Percentiles rank a stretch among this genome's conserved stretches.
Conservation (phyloP, 805 yeast species). For the Pichia membranifaciens region DNA sequence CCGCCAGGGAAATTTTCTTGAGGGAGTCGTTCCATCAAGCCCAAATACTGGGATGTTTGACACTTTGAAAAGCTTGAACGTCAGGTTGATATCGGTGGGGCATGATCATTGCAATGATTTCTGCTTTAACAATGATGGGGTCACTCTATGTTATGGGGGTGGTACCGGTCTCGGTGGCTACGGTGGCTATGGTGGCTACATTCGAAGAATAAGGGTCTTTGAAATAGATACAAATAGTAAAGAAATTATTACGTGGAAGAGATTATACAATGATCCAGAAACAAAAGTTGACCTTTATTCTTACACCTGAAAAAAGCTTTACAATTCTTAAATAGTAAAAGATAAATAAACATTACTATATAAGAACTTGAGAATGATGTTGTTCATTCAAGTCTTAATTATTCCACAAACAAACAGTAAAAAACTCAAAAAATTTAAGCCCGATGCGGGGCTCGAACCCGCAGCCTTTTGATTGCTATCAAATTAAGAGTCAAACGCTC, state of each 20-base stretch:
- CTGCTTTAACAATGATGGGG: slow-evolving; percentile 52
- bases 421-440: slow-evolving; percentile 7
- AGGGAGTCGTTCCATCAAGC: slow-evolving; percentile 73
- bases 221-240: slow-evolving; percentile 48
- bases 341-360: too few relatives aligned
- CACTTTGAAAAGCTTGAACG: slow-evolving; percentile 58
- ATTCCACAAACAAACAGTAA: too few relatives aligned
- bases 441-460: slow-evolving; percentile 16
- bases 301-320: neutral
- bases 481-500: slow-evolving; percentile 14
- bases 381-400: too few relatives aligned
- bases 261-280: slow-evolving; percentile 53
- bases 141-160: slow-evolving; percentile 92
- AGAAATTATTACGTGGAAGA: slow-evolving; percentile 63
- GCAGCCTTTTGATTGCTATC: slow-evolving; percentile 14
- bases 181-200: slow-evolving; percentile 84
- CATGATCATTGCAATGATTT: slow-evolving; percentile 96
- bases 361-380: too few relatives aligned
- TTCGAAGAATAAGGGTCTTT: slow-evolving; percentile 71
- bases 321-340: too few relatives aligned
- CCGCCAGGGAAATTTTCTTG: slow-evolving; percentile 59
- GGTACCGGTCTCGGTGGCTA: slow-evolving; percentile 94
- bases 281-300: slow-evolving; percentile 5
- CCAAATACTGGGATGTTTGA: slow-evolving; percentile 63
- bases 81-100: slow-evolving; percentile 73